These are phyloP conservation scores for Nicotiana knightiana DNA, from an alignment of 257 asterid species.

Conservation along the genomic window DNA sequence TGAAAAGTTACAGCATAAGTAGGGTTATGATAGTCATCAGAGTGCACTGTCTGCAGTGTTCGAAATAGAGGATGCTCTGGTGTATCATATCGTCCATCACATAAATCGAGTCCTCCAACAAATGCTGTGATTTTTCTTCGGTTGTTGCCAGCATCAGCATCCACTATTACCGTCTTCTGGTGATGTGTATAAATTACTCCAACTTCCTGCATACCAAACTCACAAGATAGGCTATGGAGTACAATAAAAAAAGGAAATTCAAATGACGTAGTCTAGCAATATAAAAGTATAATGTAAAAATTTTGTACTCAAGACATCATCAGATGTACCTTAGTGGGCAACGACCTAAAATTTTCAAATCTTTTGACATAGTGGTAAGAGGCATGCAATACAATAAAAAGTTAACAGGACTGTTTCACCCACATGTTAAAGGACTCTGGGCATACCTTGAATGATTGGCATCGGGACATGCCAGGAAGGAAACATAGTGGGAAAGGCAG, in stretches of 20 bases:
- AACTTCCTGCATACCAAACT: constrained; percentile 65
- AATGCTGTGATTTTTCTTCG: constrained; percentile 73
- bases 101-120: constrained; percentile 91
- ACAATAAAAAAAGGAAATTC: not conserved
- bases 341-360: not conserved
- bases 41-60: constrained; percentile 60
- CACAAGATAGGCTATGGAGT: not conserved
- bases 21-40: constrained; percentile 94
- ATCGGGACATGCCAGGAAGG: not conserved
- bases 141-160: constrained; percentile 89
- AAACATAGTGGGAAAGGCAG: constrained; percentile 4
- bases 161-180: constrained; percentile 91
- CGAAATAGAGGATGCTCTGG: constrained; percentile 76
- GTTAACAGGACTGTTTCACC: not conserved
- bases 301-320: not conserved
- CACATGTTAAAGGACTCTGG: not conserved
- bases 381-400: not conserved
- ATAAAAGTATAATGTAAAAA: not conserved
- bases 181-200: constrained; percentile 94
- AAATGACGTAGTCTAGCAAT: not conserved
- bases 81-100: constrained; percentile 92
- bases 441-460: not conserved
- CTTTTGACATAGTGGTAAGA: not conserved
- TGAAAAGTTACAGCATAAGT: constrained; percentile 56
- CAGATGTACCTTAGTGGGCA: constrained; percentile 2